A percentile compares a stretch with the other conserved stretches of the same genome.
Evolutionary conservation across 2,329 filamentous ascomycete species (phyloP).

Genomic region (Phaeosphaeriaceae sp.): DNA sequence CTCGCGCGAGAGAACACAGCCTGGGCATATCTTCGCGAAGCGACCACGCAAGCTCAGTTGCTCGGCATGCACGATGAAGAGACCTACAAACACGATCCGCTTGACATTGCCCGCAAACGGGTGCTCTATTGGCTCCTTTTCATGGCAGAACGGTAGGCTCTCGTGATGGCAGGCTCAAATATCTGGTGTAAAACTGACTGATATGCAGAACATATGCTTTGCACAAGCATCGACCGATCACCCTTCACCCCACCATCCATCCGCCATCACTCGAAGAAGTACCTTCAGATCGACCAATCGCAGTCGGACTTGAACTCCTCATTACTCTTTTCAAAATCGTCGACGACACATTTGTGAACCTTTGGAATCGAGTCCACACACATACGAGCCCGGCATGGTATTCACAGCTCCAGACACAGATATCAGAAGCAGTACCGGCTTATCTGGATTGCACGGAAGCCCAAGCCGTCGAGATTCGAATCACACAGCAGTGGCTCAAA

Average conservation of each 20-base stretch:
- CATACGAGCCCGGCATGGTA: slow-evolving; percentile 57
- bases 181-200: slow-evolving; percentile 7
- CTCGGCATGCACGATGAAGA: slow-evolving; percentile 67
- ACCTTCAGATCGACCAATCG: slow-evolving; percentile 62
- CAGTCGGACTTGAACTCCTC: slow-evolving; percentile 67
- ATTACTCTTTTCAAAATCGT: slow-evolving; percentile 69
- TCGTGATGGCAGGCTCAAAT: background rate
- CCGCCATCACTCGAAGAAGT: slow-evolving; percentile 60
- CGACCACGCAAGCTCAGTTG: slow-evolving; percentile 67
- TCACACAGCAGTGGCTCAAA: slow-evolving; percentile 75
- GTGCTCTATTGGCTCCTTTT: slow-evolving; percentile 70
- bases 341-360: slow-evolving; percentile 68
- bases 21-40: slow-evolving; percentile 69
- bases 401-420: slow-evolving; percentile 58
- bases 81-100: slow-evolving; percentile 59
- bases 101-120: slow-evolving; percentile 63
- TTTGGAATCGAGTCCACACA: slow-evolving; percentile 67
- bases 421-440: slow-evolving; percentile 61
- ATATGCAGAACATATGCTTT: slow-evolving; percentile 66
- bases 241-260: slow-evolving; percentile 66
- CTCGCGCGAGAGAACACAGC: slow-evolving; percentile 68
- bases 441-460: slow-evolving; percentile 68
- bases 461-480: slow-evolving; percentile 73
- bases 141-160: slow-evolving; percentile 64
- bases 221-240: slow-evolving; percentile 69